Base-by-base conservation (phyloP, 1,284 basidiomycete species). In the Apiotrichum sp. region DNA sequence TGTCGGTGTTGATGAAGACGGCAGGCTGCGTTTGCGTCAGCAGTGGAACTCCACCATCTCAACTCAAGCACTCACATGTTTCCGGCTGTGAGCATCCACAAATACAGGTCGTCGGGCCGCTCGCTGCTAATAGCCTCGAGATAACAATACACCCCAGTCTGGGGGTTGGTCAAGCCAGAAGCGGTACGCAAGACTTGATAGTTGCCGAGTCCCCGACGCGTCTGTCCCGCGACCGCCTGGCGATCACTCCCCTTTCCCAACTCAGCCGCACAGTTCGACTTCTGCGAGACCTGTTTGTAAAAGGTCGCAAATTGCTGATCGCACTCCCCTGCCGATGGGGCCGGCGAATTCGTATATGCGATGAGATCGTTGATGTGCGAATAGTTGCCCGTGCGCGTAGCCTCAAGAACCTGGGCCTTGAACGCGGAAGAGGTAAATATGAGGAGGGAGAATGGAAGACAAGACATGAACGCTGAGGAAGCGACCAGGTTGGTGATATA, bases 401-500 rank as follows among this genome's bases (percentile, higher is more conserved):
- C 72, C 7, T 56, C 39, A n/a, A 55, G 49, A 8, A 71, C 40
- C 31, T 68, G 50, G 2, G 52, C 48, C 6, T 66, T 62, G 67
- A 88, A 89, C 4, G 74, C 77, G 6, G 75, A 62, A 1, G 87
- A 88, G 3, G 77, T 80, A 58, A 81, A 77, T 35, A 84, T 71
- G 41, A 92, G 80, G 46, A 90, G 68, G 1, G 87, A 87, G 70
- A 91, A 85, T 0, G 89, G 83, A 4, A 89, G 81, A 68, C 89
- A 92, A 6, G 79, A 69, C 14, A 82, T 78, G 71, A 91, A 89
- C 0, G 82, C 68, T 2, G 72, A 44, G 1, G 80, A 75, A 58
- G 79, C 78, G 0, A 86, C 85, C 82, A 91, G 87, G 63, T 86
- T 86, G 31, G 76, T 62, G 71, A 91, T 85, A 73, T 88, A 89